Conservation (phyloP, 345 rosid genomes). For the Acer saccharum region DNA sequence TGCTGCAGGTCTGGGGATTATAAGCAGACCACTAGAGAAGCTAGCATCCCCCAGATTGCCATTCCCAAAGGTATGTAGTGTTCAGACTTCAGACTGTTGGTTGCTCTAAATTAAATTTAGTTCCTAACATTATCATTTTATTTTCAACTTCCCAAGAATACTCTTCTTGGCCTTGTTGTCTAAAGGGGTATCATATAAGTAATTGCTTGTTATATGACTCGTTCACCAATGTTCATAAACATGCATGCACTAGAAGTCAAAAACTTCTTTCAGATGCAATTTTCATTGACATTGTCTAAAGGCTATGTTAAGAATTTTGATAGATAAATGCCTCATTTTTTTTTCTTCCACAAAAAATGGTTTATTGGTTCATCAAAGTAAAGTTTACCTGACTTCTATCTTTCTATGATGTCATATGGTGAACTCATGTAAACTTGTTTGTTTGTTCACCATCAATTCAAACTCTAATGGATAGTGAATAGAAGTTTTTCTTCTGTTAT, state of each 20-base stretch:
- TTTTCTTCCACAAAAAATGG: neutral
- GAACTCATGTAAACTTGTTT: neutral
- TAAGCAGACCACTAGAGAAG: slow-evolving; percentile 64
- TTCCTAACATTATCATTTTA: neutral
- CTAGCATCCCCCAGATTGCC: slow-evolving; percentile 59
- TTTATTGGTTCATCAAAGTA: neutral
- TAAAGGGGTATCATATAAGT: no score
- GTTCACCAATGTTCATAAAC: no score
- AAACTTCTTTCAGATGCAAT: neutral
- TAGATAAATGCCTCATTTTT: neutral
- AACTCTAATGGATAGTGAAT: neutral
- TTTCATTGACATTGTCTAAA: neutral
- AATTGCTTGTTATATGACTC: no score
- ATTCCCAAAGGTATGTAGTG: slow-evolving; percentile 61
- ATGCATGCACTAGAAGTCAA: no score
- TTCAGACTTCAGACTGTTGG: neutral
- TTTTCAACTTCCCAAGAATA: no score
- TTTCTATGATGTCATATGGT: neutral
- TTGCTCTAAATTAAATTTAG: slow-evolving; percentile 1
- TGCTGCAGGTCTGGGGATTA: slow-evolving; percentile 69
- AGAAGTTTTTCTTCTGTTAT: neutral
- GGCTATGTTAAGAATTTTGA: neutral
- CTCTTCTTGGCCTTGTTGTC: no score
- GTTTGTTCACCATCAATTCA: neutral
- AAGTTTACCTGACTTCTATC: neutral